Conservation (phyloP, 2,329 filamentous ascomycete species). For the Diaporthe capsici region DNA sequence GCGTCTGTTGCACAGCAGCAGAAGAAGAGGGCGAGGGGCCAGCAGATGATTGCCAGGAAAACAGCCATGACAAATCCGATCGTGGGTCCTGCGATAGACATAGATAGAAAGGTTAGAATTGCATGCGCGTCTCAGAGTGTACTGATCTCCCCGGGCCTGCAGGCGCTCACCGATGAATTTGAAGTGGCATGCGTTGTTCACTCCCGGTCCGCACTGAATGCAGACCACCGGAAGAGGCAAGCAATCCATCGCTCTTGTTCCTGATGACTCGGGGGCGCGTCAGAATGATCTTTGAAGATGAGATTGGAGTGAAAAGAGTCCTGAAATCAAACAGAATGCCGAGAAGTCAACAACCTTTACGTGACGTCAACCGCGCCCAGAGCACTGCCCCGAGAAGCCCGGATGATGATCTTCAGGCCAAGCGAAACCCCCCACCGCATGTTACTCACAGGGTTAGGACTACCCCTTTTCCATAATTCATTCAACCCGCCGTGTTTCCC, state of each 20-base stretch:
- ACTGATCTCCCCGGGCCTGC: too few species aligned
- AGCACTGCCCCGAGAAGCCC: background rate
- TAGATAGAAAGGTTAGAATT: background rate
- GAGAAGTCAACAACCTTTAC: background rate
- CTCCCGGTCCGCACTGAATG: slow-evolving; percentile 38
- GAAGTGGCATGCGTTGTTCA: slow-evolving; percentile 40
- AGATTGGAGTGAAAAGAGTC: background rate
- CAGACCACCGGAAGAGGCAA: slow-evolving; percentile 38
- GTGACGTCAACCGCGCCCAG: background rate
- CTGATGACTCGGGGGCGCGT: too few species aligned
- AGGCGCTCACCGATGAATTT: slow-evolving; percentile 34
- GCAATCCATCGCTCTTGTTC: slow-evolving; percentile 33
- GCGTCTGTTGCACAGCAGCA: slow-evolving; percentile 39
- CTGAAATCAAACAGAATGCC: background rate
- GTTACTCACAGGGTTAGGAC: background rate
- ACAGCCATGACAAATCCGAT: slow-evolving; percentile 39
- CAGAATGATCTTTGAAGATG: too few species aligned
- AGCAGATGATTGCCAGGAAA: slow-evolving; percentile 36
- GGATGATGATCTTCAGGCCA: slow-evolving; percentile 27
- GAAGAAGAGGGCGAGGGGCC: slow-evolving; percentile 38
- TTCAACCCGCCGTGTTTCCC: background rate
- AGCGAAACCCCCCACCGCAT: background rate
- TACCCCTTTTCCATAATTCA: background rate
- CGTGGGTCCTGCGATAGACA: slow-evolving; percentile 28
- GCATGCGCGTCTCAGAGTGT: background rate